Conservation (phyloP, 163 green algal species). For the Prototheca stagnorum region DNA sequence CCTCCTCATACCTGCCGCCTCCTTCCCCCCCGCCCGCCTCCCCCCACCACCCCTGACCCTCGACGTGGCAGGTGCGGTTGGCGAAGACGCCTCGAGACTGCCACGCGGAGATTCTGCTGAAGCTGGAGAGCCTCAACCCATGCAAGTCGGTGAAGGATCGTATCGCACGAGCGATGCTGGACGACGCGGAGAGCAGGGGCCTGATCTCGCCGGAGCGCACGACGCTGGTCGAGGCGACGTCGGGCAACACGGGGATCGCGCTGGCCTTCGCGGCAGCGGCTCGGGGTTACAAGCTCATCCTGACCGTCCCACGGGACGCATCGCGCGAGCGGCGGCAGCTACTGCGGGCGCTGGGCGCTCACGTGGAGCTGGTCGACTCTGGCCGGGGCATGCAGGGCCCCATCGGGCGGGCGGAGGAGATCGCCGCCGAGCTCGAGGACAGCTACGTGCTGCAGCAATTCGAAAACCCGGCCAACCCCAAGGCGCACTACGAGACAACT, state of each 20-base stretch:
- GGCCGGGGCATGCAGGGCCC: constrained; percentile 65
- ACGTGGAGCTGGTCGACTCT: constrained; percentile 64
- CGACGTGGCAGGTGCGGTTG: no score
- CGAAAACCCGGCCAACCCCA: constrained; percentile 79
- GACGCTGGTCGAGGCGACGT: constrained; percentile 68
- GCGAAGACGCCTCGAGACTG: constrained; percentile 90
- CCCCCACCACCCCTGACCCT: no score
- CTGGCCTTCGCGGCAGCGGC: constrained; percentile 69
- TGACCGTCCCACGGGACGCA: constrained; percentile 84
- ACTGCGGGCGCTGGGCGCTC: constrained; percentile 60
- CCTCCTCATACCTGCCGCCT: no score
- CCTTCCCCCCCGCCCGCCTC: no score
- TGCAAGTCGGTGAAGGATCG: constrained; percentile 82
- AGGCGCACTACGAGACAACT: constrained; percentile 73
- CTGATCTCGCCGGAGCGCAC: constrained; percentile 56
- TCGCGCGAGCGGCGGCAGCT: constrained; percentile 63
- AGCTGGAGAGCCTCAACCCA: background rate
- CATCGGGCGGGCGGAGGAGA: constrained; percentile 59
- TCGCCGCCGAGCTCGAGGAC: constrained; percentile 26
- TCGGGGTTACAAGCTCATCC: constrained; percentile 66
- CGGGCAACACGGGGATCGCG: constrained; percentile 71
- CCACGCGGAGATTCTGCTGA: constrained; percentile 48
- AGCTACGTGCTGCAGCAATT: constrained; percentile 85
- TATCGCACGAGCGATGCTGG: constrained; percentile 70
- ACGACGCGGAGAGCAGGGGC: constrained; percentile 49